A percentile compares a stretch with the other conserved stretches of the same genome.
These are phyloP conservation scores for Noccaea caerulescens DNA, from an alignment of 345 rosid species.

Conservation along the genomic window DNA sequence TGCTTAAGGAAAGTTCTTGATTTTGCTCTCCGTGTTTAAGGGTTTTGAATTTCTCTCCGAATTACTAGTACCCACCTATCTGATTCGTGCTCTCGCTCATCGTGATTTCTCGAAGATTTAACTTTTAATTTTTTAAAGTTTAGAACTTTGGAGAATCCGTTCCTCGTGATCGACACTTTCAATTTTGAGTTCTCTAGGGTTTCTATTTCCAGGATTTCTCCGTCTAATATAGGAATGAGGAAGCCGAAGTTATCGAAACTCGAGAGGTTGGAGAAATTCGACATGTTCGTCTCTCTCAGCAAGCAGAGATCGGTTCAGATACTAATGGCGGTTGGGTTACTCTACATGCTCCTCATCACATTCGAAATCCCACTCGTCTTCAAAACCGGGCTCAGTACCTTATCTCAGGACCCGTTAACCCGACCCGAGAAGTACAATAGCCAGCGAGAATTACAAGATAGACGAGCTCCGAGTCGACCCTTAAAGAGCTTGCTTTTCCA, in stretches of 20 bases:
- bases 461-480: conserved; percentile 67
- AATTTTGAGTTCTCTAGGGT: not conserved
- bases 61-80: conserved; percentile 9
- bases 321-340: conserved; percentile 53
- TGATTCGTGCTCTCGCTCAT: conserved; percentile 3
- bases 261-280: conserved; percentile 48
- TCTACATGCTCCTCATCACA: conserved; percentile 62
- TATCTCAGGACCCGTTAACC: conserved; percentile 56
- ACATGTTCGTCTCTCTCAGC: conserved; percentile 47
- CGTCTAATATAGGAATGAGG: conserved; percentile 32
- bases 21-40: conserved; percentile 17
- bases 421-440: conserved; percentile 54
- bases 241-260: conserved; percentile 41
- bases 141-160: conserved; percentile 24
- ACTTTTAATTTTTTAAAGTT: not conserved
- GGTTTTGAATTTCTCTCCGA: conserved; percentile 9
- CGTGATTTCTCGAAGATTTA: not conserved
- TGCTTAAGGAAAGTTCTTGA: conserved; percentile 27
- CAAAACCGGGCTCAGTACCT: conserved; percentile 46
- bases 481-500: conserved; percentile 47
- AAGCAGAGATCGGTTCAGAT: conserved; percentile 70
- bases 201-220: conserved; percentile 10
- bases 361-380: conserved; percentile 73
- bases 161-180: conserved; percentile 22
- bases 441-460: conserved; percentile 53